These are phyloP conservation scores for Gossypium schwendimanii DNA, from an alignment of 441 rosid species.

Conservation along the genomic window DNA sequence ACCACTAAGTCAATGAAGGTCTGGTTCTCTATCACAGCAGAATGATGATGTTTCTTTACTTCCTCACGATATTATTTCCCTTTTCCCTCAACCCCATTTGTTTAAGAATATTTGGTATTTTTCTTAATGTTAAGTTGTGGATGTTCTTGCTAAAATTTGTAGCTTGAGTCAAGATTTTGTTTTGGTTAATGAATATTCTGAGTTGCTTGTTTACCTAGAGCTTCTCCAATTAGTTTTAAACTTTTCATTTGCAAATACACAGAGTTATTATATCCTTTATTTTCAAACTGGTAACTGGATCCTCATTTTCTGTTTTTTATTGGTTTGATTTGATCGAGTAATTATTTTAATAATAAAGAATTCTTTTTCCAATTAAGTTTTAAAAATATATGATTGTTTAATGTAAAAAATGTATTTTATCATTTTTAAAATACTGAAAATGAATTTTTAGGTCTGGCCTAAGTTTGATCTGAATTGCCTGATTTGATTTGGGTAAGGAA, in stretches of 20 bases:
- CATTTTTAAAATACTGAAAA: no score
- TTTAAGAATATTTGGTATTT: neutral
- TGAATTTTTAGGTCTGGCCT: no score
- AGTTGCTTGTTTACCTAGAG: neutral
- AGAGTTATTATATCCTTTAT: neutral
- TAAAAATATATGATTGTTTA: no score
- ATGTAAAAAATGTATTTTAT: no score
- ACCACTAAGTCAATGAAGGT: constrained; percentile 27
- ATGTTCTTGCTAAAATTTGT: neutral
- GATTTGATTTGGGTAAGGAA: no score
- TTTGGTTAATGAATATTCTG: neutral
- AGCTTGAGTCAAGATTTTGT: neutral
- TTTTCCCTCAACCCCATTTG: neutral
- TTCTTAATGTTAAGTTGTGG: neutral
- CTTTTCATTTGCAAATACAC: neutral
- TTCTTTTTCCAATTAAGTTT: no score
- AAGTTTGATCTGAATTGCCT: no score
- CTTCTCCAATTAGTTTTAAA: neutral
- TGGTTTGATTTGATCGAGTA: no score
- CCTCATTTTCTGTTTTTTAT: neutral
- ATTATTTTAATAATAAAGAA: no score
- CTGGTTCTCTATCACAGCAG: neutral
- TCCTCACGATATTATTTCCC: neutral
- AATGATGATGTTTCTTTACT: neutral
- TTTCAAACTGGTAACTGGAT: neutral